Evolutionary conservation across 2,329 filamentous ascomycete species (phyloP), one percentile per base, ranked within the genome.

Genomic region (Aplosporella prunicola): DNA sequence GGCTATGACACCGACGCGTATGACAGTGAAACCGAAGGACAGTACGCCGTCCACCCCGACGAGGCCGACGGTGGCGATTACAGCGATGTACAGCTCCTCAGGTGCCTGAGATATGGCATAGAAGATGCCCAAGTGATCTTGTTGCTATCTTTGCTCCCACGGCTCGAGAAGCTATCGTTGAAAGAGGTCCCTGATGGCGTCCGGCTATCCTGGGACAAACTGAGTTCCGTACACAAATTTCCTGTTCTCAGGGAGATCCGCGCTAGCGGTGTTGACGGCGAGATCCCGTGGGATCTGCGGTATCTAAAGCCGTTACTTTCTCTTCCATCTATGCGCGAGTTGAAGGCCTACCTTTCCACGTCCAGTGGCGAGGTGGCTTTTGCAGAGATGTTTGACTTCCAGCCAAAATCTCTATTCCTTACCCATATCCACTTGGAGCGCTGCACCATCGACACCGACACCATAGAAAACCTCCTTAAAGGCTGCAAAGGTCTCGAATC

Each of bases 101-200:
- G 37, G n/a, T 26, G 23, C 18, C 31, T 39, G 16, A 10, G 24
- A n/a, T 20, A 18, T 9, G 37, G 37, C 5, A 1, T 39, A 3
- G 30, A 39, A 10, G 37, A 39, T 9, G 30, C 37, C 14, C 37
- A 39, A 13, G 30, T 39, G 18, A 22, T 39, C 8, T 20, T 34
- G 10, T 14, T 39, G 24, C 30, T 39, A 4, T 27, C 37, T 8
- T 28, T 13, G 17, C 30, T 39, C 3, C 37, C 37, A 10, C 30
- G 37, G 8, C 24, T 39, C 4, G 23, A 39, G 15, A 14, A 33
- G n/a, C 37, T 39, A 5, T 39, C 29, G 0, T 2, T 39, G 9
- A 17, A 31, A 10, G 37, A 25, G 3, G 25, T 20, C 2, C 34
- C 23, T 27, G 30, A 29, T 25, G 30, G 18, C 14, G 22, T 29